phyloP scores from a whole-genome alignment of 768 basidiomycete species.

The Termitomyces sp. region DNA sequence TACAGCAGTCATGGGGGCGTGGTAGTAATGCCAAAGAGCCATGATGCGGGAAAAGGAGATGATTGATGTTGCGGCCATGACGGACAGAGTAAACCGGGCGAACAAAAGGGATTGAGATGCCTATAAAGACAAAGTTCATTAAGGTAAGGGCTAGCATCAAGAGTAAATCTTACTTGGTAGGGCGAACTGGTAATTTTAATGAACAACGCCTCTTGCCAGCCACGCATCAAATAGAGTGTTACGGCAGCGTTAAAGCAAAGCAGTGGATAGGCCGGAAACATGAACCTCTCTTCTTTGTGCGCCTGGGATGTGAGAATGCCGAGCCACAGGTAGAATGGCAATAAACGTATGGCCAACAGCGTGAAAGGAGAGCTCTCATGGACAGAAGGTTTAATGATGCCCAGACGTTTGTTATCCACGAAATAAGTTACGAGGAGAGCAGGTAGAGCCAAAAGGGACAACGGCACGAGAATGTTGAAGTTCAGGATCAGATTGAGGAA shows the following conservation, averaged over 20 bases:
- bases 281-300: constrained; percentile 99
- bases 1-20: constrained; percentile 75
- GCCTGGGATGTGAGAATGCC: constrained; percentile 75
- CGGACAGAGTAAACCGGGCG: constrained; percentile 67
- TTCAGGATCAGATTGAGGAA: constrained; percentile 87
- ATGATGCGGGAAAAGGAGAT: constrained; percentile 79
- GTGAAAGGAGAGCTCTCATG: constrained; percentile 80
- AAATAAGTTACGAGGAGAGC: constrained; percentile 70
- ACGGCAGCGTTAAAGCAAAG: constrained; percentile 94
- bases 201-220: constrained; percentile 80
- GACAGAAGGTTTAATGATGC: constrained; percentile 42
- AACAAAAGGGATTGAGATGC: constrained; percentile 78
- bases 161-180: constrained; percentile 61
- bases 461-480: constrained; percentile 84
- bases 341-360: constrained; percentile 70
- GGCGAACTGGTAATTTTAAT: constrained; percentile 79
- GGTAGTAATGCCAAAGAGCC: constrained; percentile 88
- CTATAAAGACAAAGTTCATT: constrained; percentile 36
- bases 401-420: constrained; percentile 77
- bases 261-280: constrained; percentile 91
- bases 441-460: constrained; percentile 82
- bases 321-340: constrained; percentile 92
- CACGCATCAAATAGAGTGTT: constrained; percentile 79
- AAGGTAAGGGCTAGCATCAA: not conserved
- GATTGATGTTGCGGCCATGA: constrained; percentile 62